Percentiles rank a stretch among this genome's conserved stretches.
Conservation (phyloP, 768 basidiomycete genomes). For the Leccinum variicolor region DNA sequence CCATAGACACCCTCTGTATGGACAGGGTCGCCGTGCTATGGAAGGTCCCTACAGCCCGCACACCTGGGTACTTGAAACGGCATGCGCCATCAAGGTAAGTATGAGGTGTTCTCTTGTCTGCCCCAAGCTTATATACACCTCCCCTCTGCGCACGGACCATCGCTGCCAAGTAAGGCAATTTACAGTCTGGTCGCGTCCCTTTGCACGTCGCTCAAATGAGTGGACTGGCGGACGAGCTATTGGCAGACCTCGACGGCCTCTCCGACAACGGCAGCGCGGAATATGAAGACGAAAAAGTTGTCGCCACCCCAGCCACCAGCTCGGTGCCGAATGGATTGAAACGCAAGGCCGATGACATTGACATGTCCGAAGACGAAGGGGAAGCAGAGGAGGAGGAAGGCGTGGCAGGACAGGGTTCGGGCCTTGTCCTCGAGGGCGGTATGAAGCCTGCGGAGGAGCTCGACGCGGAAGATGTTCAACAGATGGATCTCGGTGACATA, state of each 20-base stretch:
- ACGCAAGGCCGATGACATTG: slow-evolving; percentile 59
- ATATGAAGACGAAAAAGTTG: slow-evolving; percentile 40
- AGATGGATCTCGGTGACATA: slow-evolving; percentile 84
- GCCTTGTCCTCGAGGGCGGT: slow-evolving; percentile 80
- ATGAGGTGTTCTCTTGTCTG: slow-evolving; percentile 31
- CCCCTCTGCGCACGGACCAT: slow-evolving; percentile 25
- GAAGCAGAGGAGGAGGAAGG: slow-evolving; percentile 40
- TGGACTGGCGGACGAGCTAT: slow-evolving; percentile 85
- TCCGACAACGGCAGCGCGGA: slow-evolving; percentile 62
- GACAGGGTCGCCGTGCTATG: slow-evolving; percentile 57
- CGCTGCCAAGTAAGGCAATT: slow-evolving; percentile 17
- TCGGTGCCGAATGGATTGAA: slow-evolving; percentile 41
- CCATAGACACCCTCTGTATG: slow-evolving; percentile 41
- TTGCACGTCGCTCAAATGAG: slow-evolving; percentile 48
- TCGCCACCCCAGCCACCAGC: slow-evolving; percentile 19
- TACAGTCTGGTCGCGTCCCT: background rate
- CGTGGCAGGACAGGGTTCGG: slow-evolving; percentile 37
- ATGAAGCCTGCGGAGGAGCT: slow-evolving; percentile 93
- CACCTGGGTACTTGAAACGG: slow-evolving; percentile 52
- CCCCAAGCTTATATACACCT: slow-evolving; percentile 29
- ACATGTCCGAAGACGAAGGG: slow-evolving; percentile 56
- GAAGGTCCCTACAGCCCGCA: slow-evolving; percentile 50
- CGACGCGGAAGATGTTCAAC: slow-evolving; percentile 89
- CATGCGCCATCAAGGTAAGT: slow-evolving; percentile 64
- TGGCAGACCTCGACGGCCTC: slow-evolving; percentile 87